Percentiles rank a stretch among this genome's conserved stretches.
Conservation (phyloP, 306 rosid species). For the Purshia tridentata region DNA sequence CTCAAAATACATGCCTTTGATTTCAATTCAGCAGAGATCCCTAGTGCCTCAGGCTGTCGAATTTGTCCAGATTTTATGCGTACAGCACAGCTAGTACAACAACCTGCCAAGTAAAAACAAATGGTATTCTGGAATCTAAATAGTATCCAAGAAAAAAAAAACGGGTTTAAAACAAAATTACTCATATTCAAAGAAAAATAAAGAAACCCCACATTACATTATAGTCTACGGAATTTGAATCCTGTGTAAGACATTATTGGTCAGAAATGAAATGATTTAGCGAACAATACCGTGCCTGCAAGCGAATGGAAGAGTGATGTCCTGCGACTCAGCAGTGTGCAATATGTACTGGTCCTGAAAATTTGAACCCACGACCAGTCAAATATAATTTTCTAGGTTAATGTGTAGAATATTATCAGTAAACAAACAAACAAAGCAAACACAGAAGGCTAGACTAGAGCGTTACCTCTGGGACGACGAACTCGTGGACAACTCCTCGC, state of each 20-base stretch:
- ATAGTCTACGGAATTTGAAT: not conserved
- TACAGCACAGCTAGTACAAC: conserved; percentile 98
- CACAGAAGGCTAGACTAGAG: not conserved
- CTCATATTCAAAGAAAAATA: too few relatives aligned
- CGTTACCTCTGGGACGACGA: conserved; percentile 81
- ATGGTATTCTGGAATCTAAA: not conserved
- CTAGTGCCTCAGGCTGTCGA: conserved; percentile 95
- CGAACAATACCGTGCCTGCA: conserved; percentile 95
- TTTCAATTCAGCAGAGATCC: conserved; percentile 88
- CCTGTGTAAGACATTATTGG: not conserved
- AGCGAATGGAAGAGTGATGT: conserved; percentile 91
- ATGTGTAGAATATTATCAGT: not conserved
- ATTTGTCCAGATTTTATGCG: conserved; percentile 85
- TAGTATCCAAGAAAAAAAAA: too few relatives aligned
- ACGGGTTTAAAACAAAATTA: too few relatives aligned
- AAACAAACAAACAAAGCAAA: not conserved
- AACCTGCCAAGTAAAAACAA: conserved; percentile 53
- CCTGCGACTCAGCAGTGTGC: conserved; percentile 89
- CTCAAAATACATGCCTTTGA: conserved; percentile 50
- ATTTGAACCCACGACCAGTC: not conserved
- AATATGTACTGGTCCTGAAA: conserved; percentile 93
- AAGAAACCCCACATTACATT: not conserved
- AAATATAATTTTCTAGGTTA: not conserved
- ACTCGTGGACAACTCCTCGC: conserved; percentile 78
- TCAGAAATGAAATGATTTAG: conserved; percentile 14